Evolutionary conservation across 2,329 filamentous ascomycete genomes (phyloP), one percentile per base, ranked within the genome.

Genomic region (Paramyrothecium sp.): DNA sequence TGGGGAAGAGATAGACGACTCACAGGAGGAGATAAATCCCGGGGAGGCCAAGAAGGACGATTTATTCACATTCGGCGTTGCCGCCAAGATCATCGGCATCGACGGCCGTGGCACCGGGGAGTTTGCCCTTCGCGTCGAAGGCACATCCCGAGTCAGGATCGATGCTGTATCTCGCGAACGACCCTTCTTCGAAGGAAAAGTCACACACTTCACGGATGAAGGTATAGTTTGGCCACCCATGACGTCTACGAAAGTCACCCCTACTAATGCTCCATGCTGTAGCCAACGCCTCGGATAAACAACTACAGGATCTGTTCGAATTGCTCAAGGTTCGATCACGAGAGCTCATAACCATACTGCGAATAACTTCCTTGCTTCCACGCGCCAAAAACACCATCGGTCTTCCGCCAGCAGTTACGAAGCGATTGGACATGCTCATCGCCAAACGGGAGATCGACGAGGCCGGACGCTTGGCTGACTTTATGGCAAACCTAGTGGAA

Each of bases 401-500:
- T 3, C 77, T 98, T 17, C 93, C 92, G 3, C 93, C 94, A 1
- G 78, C 94, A n/a, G 82, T 98, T 54, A 92, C 92, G 0, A 86
- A 92, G 53, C 86, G 93, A 54, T 84, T 99, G 48, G 93, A 98
- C 68, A 77, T 93, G 54, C 95, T 92, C 73, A 97, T 99, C 61
- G 83, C 87, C 33, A 87, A 89, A 71, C 96, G 95, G 70, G 88
- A 92, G 58, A 72, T 95, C 53, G 81, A 85, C 47, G 92, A 98
- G 64, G 93, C 93, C 1, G 94, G 94, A 2, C 78, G 87, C 10
- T 81, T 99, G 11, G 94, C 95, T 7, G 95, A 99, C 71, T 98
- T 98, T 71, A 97, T 99, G 92, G 89, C 92, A 44, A 96, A 97
- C 69, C 84, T 98, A 22, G 85, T 96, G 3, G 92, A 97, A 61